phyloP scores from a whole-genome alignment of 257 asterid genomes.

The Linderniella brevidens region DNA sequence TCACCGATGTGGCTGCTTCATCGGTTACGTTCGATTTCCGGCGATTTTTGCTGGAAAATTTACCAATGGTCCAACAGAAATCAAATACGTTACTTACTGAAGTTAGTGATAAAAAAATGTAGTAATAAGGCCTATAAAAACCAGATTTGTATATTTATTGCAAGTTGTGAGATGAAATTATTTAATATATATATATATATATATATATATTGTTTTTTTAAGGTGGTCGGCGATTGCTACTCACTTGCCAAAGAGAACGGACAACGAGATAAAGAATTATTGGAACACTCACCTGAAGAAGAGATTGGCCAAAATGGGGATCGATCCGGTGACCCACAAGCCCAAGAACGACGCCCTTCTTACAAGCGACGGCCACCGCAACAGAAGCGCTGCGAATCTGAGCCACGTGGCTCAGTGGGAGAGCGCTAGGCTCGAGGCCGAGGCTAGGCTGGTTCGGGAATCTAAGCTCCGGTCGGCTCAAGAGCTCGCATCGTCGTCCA shows the following conservation, averaged over 20 bases:
- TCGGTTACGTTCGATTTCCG: no score
- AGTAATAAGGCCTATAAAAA: no score
- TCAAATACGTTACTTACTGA: no score
- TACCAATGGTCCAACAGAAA: no score
- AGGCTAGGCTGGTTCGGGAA: conserved; percentile 39
- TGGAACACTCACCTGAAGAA: conserved; percentile 74
- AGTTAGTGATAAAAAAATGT: no score
- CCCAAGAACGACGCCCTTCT: conserved; percentile 36
- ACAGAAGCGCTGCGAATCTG: conserved; percentile 40
- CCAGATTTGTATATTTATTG: no score
- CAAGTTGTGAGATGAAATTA: no score
- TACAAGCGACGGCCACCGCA: conserved; percentile 16
- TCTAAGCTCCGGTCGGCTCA: conserved; percentile 20
- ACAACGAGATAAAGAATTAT: conserved; percentile 56
- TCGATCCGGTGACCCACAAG: conserved; percentile 61
- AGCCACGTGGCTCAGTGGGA: conserved; percentile 92
- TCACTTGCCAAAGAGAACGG: conserved; percentile 51
- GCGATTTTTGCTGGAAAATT: no score
- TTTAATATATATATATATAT: no score
- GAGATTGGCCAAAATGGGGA: conserved; percentile 45
- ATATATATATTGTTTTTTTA: no score
- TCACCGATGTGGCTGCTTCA: no score
- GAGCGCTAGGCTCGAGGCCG: conserved; percentile 68
- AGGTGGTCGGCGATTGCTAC: conserved; percentile 80
- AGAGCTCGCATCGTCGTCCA: background rate